Evolutionary conservation across 305 asterid species (phyloP).

Genomic region (Fraxinus albicans): DNA sequence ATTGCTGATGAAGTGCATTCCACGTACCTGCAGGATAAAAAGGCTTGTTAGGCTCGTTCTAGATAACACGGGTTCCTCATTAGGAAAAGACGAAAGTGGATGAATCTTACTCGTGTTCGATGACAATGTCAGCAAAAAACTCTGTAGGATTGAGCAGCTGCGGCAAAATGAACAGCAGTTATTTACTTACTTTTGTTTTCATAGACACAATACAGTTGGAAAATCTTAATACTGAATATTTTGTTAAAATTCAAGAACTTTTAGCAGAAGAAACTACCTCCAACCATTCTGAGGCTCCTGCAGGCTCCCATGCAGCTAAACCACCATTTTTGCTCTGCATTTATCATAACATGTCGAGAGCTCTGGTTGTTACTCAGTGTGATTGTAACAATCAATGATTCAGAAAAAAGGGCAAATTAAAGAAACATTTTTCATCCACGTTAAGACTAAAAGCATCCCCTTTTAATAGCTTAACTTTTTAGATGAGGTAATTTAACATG

Average conservation of each 20-base stretch:
- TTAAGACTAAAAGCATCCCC: background rate
- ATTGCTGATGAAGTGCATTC: slow-evolving; percentile 86
- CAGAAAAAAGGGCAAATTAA: background rate
- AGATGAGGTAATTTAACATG: background rate
- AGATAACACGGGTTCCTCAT: background rate
- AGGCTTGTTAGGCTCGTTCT: slow-evolving; percentile 2
- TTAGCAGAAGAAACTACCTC: slow-evolving; percentile 47
- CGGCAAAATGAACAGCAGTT: background rate
- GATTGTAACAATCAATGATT: background rate
- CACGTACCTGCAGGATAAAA: slow-evolving; percentile 46
- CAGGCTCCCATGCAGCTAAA: slow-evolving; percentile 91
- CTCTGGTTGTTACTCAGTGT: background rate
- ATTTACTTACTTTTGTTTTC: background rate
- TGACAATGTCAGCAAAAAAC: slow-evolving; percentile 64
- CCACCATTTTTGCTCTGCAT: slow-evolving; percentile 95
- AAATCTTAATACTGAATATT: background rate
- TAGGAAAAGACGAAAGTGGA: background rate
- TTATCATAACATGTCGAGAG: background rate
- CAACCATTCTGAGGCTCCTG: slow-evolving; percentile 76
- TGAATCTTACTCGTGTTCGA: slow-evolving; percentile 82
- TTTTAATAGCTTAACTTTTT: background rate
- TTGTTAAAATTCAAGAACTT: background rate
- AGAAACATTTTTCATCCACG: background rate
- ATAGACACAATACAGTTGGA: background rate
- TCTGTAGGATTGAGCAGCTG: slow-evolving; percentile 87